phyloP scores from a whole-genome alignment of 257 asterid genomes.

The Solanum chiquidenum region DNA sequence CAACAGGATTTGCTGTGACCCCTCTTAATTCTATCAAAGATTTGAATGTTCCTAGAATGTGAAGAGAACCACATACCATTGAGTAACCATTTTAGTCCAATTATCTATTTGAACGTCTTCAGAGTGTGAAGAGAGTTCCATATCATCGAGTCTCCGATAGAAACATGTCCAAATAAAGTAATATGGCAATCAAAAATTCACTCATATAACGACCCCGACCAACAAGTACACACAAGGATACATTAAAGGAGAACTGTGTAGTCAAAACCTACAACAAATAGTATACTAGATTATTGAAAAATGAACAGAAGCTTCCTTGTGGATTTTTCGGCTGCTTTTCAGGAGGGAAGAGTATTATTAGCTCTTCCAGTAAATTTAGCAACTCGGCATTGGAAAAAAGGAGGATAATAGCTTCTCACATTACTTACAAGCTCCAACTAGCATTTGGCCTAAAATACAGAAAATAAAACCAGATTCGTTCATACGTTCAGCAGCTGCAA shows the following conservation, averaged over 20 bases:
- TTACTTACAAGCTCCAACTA: neutral
- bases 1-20: neutral
- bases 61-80: neutral
- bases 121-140: neutral
- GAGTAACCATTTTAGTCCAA: neutral
- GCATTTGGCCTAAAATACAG: neutral
- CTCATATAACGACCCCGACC: neutral
- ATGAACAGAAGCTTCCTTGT: neutral
- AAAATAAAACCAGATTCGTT: neutral
- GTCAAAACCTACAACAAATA: neutral
- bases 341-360: neutral
- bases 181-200: neutral
- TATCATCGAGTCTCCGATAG: neutral
- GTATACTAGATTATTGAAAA: neutral
- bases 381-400: neutral
- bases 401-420: neutral
- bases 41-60: neutral
- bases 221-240: neutral
- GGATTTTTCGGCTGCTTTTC: neutral
- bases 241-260: neutral
- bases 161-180: neutral
- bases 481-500: neutral
- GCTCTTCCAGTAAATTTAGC: neutral
- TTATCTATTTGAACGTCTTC: neutral
- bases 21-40: neutral